Evolutionary conservation across 1,284 basidiomycete species (phyloP).

Genomic region (Tilletia indica): DNA sequence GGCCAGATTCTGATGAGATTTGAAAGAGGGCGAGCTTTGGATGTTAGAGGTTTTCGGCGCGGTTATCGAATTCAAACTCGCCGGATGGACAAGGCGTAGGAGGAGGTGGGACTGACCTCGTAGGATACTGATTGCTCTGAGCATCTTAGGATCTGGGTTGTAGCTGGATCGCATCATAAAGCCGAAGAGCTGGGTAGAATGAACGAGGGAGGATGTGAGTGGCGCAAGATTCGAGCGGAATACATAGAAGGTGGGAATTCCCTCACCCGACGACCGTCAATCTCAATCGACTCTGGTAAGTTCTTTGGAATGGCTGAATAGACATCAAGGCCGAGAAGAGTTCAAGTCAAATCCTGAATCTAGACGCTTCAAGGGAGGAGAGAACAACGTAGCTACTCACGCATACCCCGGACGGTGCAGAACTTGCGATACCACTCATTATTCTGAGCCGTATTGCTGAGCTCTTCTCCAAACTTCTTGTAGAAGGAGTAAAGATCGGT

Average conservation of each 20-base stretch:
- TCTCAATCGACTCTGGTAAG: slow-evolving; percentile 31
- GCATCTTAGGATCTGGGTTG: slow-evolving; percentile 43
- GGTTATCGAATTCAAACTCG: no score
- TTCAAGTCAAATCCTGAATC: no score
- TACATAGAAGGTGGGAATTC: background rate
- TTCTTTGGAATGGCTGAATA: slow-evolving; percentile 37
- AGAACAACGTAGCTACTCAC: slow-evolving; percentile 20
- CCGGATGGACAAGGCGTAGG: no score
- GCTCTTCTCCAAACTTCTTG: slow-evolving; percentile 43
- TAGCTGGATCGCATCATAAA: slow-evolving; percentile 55
- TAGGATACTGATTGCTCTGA: slow-evolving; percentile 40
- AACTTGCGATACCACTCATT: slow-evolving; percentile 45
- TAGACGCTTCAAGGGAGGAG: background rate
- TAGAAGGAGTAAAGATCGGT: slow-evolving; percentile 54
- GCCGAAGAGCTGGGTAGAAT: slow-evolving; percentile 47
- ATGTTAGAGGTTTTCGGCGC: no score
- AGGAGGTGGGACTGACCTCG: background rate
- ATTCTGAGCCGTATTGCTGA: slow-evolving; percentile 42
- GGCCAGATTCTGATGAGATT: slow-evolving; percentile 37
- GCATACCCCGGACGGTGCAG: slow-evolving; percentile 35
- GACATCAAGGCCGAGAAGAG: slow-evolving; percentile 1
- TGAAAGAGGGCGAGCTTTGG: background rate
- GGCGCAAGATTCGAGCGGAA: no score
- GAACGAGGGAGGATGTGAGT: slow-evolving; percentile 15
- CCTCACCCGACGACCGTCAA: slow-evolving; percentile 49